Evolutionary conservation across 1,139 yeast species (phyloP), one percentile per base, ranked within the genome.

Genomic region (Saccharomyces hybrid): DNA sequence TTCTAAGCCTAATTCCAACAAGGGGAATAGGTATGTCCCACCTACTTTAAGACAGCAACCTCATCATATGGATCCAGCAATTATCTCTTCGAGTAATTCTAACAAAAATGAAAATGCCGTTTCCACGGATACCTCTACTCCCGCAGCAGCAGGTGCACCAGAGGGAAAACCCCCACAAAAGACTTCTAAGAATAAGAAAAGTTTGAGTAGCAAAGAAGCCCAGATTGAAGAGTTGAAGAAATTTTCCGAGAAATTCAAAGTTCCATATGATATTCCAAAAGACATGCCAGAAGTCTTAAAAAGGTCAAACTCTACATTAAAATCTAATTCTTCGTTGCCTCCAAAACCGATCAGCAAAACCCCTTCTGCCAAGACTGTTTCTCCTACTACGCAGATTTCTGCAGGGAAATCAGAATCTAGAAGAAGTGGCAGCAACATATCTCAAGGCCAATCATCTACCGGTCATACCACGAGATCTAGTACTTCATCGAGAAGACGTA

Each of bases 231-330:
- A 93, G n/a, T 75, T 89, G 56, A 83, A 82, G 59, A 88, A 87
- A 67, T 90, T 90, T 67, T 83, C 96, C 52, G 90, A 88, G 52
- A 86, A 81, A 62, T 88, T 88, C 71, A 88, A 88, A 71, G 81
- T 89, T 28, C 88, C 88, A 3, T 81, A 82, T 60, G 82, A 82
- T 58, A 77, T 84, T 64, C 96, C 96, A 5, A 72, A 80, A 38
- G 96, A 89, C 67, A 76, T 88, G 65, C 76, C 86, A 58, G 93
- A 95, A 4, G 84, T 87, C 41, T 61, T 70, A 31, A 56, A 55
- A 51, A 51, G 26, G 9, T 28, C 27, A n/a, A 41, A 7, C n/a
- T 48, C 48, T 13, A 47, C 34, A 30, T 26, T 51, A 27, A 51
- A 51, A 48, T 48, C 49, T 5, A 49, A 32, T 31, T 50, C 44